Conservation (phyloP, 2,329 filamentous ascomycete species). For the Claviceps sp. region DNA sequence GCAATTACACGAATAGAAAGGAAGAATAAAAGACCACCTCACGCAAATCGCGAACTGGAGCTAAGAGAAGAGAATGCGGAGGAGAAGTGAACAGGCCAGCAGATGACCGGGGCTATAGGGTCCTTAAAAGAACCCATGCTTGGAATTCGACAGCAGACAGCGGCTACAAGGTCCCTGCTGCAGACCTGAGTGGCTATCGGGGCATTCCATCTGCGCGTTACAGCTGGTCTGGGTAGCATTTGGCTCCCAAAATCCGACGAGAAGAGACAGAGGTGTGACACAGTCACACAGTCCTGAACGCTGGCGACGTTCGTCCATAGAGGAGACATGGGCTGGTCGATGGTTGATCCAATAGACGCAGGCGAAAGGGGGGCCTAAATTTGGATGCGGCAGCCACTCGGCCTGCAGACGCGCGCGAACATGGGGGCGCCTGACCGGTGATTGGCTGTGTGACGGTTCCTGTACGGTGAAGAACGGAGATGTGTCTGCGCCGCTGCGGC, state of each 20-base stretch:
- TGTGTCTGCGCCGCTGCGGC: not conserved
- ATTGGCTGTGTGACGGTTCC: conserved; percentile 11
- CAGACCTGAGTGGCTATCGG: conserved; percentile 14
- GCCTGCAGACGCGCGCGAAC: conserved; percentile 28
- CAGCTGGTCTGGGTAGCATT: conserved; percentile 5
- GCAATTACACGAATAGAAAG: conserved; percentile 13
- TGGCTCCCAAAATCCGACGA: not conserved
- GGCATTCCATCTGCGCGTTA: conserved; percentile 7
- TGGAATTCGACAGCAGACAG: conserved; percentile 8
- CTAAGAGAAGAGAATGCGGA: conserved; percentile 23
- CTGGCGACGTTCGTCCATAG: too few species aligned
- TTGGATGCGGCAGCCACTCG: conserved; percentile 13
- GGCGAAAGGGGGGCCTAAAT: conserved; percentile 18
- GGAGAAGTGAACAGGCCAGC: conserved; percentile 12
- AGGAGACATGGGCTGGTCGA: not conserved
- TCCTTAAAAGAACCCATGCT: conserved; percentile 15
- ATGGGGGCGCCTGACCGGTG: conserved; percentile 7
- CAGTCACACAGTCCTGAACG: too few species aligned
- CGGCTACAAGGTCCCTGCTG: conserved; percentile 14
- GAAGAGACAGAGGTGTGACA: not conserved
- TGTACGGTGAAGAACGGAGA: conserved; percentile 10
- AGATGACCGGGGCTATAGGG: conserved; percentile 15
- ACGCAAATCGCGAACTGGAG: conserved; percentile 11
- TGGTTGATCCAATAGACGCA: conserved; percentile 19
- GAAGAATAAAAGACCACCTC: conserved; percentile 7